These are phyloP conservation scores for Cajanus cajan DNA, from an alignment of 306 rosid genomes.

Conservation along the genomic window DNA sequence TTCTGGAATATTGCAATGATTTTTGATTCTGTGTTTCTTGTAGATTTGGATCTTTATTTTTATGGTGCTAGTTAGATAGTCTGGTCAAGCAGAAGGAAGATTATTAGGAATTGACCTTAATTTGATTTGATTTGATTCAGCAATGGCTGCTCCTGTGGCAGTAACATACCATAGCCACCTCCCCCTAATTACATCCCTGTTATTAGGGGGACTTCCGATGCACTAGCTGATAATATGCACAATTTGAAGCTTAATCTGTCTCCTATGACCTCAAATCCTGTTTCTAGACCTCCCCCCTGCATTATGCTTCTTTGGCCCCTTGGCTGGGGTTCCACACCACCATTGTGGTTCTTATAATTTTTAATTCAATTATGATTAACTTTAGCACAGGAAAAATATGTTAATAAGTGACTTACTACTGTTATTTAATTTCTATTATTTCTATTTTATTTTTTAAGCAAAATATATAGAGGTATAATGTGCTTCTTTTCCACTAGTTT, in stretches of 20 bases:
- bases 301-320: conserved; percentile 53
- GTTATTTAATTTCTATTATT: too few relatives aligned
- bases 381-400: too few relatives aligned
- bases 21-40: conserved; percentile 14
- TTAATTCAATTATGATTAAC: too few relatives aligned
- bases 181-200: conserved; percentile 71
- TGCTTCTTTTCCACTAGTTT: too few relatives aligned
- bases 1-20: neutral
- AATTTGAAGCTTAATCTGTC: conserved; percentile 81
- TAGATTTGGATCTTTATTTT: conserved; percentile 35
- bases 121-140: conserved; percentile 45
- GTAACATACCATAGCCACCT: conserved; percentile 49
- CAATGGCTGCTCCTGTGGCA: conserved; percentile 78
- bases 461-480: too few relatives aligned
- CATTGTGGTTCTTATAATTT: too few relatives aligned
- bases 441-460: too few relatives aligned
- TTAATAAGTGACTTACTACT: too few relatives aligned
- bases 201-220: conserved; percentile 46
- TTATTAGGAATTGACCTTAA: conserved; percentile 16
- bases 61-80: neutral
- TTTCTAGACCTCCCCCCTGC: conserved; percentile 68
- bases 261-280: conserved; percentile 61
- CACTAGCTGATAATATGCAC: conserved; percentile 55
- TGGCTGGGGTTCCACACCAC: conserved; percentile 47
- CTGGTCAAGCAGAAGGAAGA: conserved; percentile 1